phyloP scores from a whole-genome alignment of 129 eudicot species.

The Smallanthus sonchifolius region DNA sequence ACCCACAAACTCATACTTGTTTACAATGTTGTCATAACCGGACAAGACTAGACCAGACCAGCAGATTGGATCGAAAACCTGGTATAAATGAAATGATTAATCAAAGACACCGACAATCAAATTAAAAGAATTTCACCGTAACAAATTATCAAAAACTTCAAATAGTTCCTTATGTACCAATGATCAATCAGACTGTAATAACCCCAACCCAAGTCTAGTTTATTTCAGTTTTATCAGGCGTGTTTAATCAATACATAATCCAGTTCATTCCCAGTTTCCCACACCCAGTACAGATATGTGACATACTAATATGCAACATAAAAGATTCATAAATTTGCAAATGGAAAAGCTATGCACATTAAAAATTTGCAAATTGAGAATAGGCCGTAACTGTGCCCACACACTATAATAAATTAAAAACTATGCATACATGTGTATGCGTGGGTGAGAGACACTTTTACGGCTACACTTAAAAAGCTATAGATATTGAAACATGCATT shows the following conservation, averaged over 20 bases:
- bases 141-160: neutral
- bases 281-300: neutral
- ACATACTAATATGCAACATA: neutral
- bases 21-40: too few relatives aligned
- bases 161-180: neutral
- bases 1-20: too few relatives aligned
- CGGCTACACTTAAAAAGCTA: neutral
- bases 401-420: neutral
- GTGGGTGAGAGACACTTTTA: neutral
- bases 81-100: neutral
- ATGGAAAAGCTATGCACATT: too few relatives aligned
- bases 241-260: neutral
- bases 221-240: neutral
- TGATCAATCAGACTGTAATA: neutral
- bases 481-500: neutral
- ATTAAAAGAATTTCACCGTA: neutral
- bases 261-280: neutral
- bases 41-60: too few relatives aligned
- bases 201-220: neutral
- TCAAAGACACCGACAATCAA: neutral
- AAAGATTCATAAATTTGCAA: neutral
- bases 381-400: neutral
- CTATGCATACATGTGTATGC: neutral
- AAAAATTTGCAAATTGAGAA: too few relatives aligned
- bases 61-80: too few relatives aligned